Evolutionary conservation across 192 early-diverging fungal species (phyloP), one percentile per base, ranked within the genome.

Genomic region (Entomortierella beljakovae): DNA sequence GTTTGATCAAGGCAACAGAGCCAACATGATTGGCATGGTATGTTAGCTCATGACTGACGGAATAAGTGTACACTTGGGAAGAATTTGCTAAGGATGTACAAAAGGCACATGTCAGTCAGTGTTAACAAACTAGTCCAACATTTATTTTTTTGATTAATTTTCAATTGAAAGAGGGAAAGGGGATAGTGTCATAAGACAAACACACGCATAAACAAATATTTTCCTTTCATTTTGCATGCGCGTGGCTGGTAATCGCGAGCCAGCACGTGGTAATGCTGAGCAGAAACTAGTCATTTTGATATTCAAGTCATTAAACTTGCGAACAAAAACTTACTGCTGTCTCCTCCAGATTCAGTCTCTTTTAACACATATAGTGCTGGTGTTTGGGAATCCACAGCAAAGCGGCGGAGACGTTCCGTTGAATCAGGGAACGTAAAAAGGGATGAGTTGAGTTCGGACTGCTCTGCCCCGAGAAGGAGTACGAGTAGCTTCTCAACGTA

Each of bases 1-100:
- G 90, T 72, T 96, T 96, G 82, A 96, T 94, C 66, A 96, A 64
- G 37, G 90, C 93, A 29, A 96, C 50, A 31, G 91, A 94, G 15
- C 90, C 92, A 33, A 88, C 89, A 73, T 94, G 91, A 50, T 86
- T 88, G 54, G 90, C 84, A 63, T 84, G 83, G 74, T 91, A 94
- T 10, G 87, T 85, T n/a, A 96, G 79, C 80, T 96, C 94, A 40
- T 92, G 91, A 9, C 87, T 83, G 33, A 92, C 71, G 0, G 81
- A 80, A 80, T 92, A 96, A 9, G 74, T 82, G 63, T 82, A 86
- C 10, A 61, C 71, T 18, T 70, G 71, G 9, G 84, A 72, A 13
- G 81, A 53, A 26, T 62, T 72, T 35, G 83, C 84, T 82, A 74
- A n/a, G n/a, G n/a, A n/a, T 57, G 18, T 29, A 56, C 22, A 51